phyloP scores from a whole-genome alignment of 2,329 filamentous ascomycete genomes.

The Curvularia hawaiiensis region DNA sequence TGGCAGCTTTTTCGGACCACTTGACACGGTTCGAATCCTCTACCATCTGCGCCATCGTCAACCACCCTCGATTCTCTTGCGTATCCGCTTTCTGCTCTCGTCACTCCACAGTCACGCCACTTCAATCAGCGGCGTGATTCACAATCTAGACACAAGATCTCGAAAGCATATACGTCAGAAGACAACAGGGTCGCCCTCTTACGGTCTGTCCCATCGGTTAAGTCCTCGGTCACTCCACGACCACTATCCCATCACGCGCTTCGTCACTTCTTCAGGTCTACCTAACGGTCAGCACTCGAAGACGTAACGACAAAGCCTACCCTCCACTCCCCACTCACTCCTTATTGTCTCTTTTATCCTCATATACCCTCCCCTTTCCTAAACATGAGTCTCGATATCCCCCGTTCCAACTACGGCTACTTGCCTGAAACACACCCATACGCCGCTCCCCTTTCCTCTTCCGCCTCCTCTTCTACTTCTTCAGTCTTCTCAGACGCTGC shows the following conservation, averaged over 20 bases:
- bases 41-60: conserved; percentile 40
- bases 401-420: conserved; percentile 40
- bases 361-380: conserved; percentile 27
- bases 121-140: conserved; percentile 19
- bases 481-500: conserved; percentile 75
- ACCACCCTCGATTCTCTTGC: conserved; percentile 30
- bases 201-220: conserved; percentile 49
- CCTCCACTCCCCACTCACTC: conserved; percentile 41
- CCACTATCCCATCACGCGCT: conserved; percentile 44
- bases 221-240: conserved; percentile 49
- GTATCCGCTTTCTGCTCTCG: conserved; percentile 22
- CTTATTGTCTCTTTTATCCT: conserved; percentile 40
- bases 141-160: conserved; percentile 29
- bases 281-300: conserved; percentile 44
- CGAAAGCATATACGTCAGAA: conserved; percentile 43
- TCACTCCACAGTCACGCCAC: conserved; percentile 20
- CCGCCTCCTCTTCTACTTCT: conserved; percentile 75
- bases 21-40: conserved; percentile 39
- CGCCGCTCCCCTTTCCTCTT: conserved; percentile 72
- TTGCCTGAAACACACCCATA: conserved; percentile 61
- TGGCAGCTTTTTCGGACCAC: conserved; percentile 42
- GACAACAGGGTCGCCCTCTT: conserved; percentile 40
- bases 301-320: conserved; percentile 41
- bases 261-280: conserved; percentile 42
- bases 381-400: conserved; percentile 49